Percentiles rank a stretch among this genome's conserved stretches.
Evolutionary conservation across 805 yeast genomes (phyloP).

Genomic region (Yarrowia osloensis): DNA sequence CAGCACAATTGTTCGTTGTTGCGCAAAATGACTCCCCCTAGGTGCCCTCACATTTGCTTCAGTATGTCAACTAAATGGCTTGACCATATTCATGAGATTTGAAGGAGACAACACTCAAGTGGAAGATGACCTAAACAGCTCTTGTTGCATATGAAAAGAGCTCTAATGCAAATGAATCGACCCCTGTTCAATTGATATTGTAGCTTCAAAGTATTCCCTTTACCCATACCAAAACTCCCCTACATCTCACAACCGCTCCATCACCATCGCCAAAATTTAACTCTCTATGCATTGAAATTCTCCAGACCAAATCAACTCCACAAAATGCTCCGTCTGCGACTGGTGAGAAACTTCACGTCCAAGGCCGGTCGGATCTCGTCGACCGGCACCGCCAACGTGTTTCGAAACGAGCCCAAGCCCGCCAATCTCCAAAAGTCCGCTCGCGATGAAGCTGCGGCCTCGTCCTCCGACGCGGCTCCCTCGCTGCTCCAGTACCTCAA

Average conservation of each 20-base stretch:
- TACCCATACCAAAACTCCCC: too few relatives aligned
- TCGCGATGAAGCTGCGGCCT: neutral
- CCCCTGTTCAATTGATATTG: too few relatives aligned
- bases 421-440: neutral
- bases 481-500: constrained; percentile 16
- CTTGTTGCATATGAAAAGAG: too few relatives aligned
- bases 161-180: too few relatives aligned
- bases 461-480: neutral
- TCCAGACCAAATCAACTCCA: neutral
- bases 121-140: too few relatives aligned
- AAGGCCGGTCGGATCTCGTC: constrained; percentile 21
- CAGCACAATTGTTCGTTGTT: too few relatives aligned
- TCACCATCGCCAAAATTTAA: neutral
- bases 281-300: constrained; percentile 18
- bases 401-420: constrained; percentile 16
- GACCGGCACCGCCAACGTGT: neutral
- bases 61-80: too few relatives aligned
- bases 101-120: too few relatives aligned
- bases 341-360: constrained; percentile 20
- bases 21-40: too few relatives aligned
- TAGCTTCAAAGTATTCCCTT: too few relatives aligned
- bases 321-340: constrained; percentile 13
- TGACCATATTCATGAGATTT: too few relatives aligned
- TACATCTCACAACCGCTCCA: neutral
- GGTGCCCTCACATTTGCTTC: too few relatives aligned